Evolutionary conservation across 306 rosid genomes (phyloP).

Genomic region (Fragaria nilgerrensis): DNA sequence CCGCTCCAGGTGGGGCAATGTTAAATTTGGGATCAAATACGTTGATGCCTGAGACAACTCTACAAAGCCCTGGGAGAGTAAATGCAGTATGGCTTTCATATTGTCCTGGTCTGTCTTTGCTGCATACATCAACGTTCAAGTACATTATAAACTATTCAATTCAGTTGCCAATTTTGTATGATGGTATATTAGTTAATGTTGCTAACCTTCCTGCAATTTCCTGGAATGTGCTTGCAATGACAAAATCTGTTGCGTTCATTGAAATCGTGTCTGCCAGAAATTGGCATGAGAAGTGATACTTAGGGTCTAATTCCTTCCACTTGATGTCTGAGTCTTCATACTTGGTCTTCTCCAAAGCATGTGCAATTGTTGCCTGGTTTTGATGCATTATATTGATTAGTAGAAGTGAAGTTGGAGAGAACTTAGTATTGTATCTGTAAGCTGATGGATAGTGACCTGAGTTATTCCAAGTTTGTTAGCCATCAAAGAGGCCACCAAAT

Average conservation of each 20-base stretch:
- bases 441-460: slow-evolving; percentile 49
- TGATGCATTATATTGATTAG: slow-evolving; percentile 9
- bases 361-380: slow-evolving; percentile 84
- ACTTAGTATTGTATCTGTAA: slow-evolving; percentile 8
- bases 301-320: slow-evolving; percentile 87
- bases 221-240: slow-evolving; percentile 92
- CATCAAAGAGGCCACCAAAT: slow-evolving; percentile 81
- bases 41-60: slow-evolving; percentile 89
- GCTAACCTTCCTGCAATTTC: slow-evolving; percentile 95
- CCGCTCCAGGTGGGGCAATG: slow-evolving; percentile 93
- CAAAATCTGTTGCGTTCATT: slow-evolving; percentile 90
- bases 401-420: slow-evolving; percentile 9
- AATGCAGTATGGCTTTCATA: slow-evolving; percentile 87
- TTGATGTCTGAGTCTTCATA: slow-evolving; percentile 86
- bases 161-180: background rate
- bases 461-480: slow-evolving; percentile 82
- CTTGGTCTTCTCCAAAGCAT: slow-evolving; percentile 91
- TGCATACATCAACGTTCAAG: slow-evolving; percentile 39
- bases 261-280: slow-evolving; percentile 82
- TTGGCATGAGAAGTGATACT: slow-evolving; percentile 95
- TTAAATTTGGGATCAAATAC: slow-evolving; percentile 94
- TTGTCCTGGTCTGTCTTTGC: slow-evolving; percentile 91
- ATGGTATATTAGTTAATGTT: background rate
- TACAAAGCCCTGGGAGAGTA: slow-evolving; percentile 88
- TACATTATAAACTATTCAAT: slow-evolving; percentile 19